Base-by-base conservation (phyloP, 345 rosid species). In the Raphanus raphanistrum region DNA sequence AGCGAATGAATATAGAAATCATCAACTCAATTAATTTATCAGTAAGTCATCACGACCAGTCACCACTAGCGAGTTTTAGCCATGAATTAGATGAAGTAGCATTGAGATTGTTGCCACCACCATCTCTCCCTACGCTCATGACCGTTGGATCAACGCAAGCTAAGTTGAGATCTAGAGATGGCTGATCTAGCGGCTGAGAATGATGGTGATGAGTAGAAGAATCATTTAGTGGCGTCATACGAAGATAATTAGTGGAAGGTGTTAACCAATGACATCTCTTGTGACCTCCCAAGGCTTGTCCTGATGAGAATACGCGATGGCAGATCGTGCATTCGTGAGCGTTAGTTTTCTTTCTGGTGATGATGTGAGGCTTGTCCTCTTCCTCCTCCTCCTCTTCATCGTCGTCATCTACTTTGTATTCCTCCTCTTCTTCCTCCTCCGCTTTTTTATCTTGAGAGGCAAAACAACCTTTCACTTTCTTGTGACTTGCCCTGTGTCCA, bases 401-500 rank as follows among this genome's bases (percentile, higher is more conserved):
- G 0, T 79, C 79, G 1, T 74, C 82, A 2, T 69, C 82, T 21
- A 74, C 82, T 63, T 75, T 64, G 52, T 80, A 63, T 15, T 80
- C 52, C 5, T 43, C 82, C 26, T 79, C 82, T 63, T 79, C 79
- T 35, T 63, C 68, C 17, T 63, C 68, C 25, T 68, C 74, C 41
- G 70, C 79, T 21, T 80, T 79, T 75, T 80, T 74, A 9, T 80
- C 83, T 55, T 75, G 76, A 25, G 83, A 57, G 26, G 99, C 99
- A 76, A 91, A 96, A 71, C 99, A 96, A 27, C 99, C 99, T 79
- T 91, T 93, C 31, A 96, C 99, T 71, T 96, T 96, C 86, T 96
- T 93, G 84, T 96, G 99, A 80, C 99, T 96, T 7, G 99, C 99
- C 82, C 99, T 86, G 76, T 96, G 99, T 58, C 99, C 99, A 1